Evolutionary conservation across 495 filamentous ascomycete genomes (phyloP), one percentile per base, ranked within the genome.

Genomic region (Aspergillus cavernicola): DNA sequence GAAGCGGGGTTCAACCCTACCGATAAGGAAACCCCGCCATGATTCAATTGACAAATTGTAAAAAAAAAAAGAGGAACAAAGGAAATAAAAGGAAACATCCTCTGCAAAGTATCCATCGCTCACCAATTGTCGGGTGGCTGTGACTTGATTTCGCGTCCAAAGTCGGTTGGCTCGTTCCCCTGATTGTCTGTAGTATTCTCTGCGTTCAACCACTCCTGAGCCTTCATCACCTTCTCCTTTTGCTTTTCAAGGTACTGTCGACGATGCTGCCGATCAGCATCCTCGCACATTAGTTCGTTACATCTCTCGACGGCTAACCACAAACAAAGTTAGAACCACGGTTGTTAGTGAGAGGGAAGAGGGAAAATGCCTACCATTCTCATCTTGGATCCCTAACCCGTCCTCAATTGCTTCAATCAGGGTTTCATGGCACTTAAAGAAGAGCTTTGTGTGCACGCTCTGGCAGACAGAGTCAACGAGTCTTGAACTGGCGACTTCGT

Each of bases 391-490:
- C 1, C 63, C 47, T 2, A 83, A 52, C 4, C 65, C 54, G 0
- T 48, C 38, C 26, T 68, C 63, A 26, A 84, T 62, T 4, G 60
- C 59, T 0, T 55, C 28, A 4, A 66, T 57, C 0, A 84, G 49
- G 0, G 71, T 59, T 1, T 66, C 55, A 0, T 69, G 66, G 23
- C 77, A 77, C 6, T 66, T 66, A 1, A 55, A 57, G 35, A 82
- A 75, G 9, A 85, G 52, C 39, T 78, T 76, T 0, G 58, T 62
- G 16, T 80, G 62, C 0, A 82, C 66, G 1, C 66, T 65, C 52
- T 75, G 68, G 26, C 73, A 78, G 0, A 84, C 59, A 0, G 65
- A 56, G 29, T 84, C 80, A 0, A 78, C 56, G 40, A 83, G 79
- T 11, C 80, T 62, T 2, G 56, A 65, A 20, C 64, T 75, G 0